Percentiles rank a stretch among this genome's conserved stretches.
Evolutionary conservation across 108 stramenopile species (phyloP).

Genomic region (Cyclotella choctawhatcheeana): DNA sequence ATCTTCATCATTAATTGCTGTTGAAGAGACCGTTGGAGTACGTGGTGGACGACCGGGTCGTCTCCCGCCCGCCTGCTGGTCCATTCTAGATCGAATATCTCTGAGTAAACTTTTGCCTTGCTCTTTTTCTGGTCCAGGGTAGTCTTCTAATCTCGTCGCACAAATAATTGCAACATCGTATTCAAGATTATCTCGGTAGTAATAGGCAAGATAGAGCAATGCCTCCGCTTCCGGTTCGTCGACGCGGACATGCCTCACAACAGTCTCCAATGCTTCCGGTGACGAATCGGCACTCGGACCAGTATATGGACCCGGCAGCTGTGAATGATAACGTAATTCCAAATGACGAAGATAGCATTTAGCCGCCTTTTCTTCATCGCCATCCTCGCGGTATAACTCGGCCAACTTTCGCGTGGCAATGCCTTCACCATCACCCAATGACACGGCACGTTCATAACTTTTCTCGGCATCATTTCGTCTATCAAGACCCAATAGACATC

Average conservation of each 20-base stretch:
- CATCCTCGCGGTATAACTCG: constrained; percentile 82
- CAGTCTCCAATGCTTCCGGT: constrained; percentile 57
- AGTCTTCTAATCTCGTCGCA: constrained; percentile 88
- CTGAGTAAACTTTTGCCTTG: constrained; percentile 91
- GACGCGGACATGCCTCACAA: constrained; percentile 72
- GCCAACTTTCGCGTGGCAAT: constrained; percentile 94
- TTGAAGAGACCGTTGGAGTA: constrained; percentile 28
- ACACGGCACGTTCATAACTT: constrained; percentile 89
- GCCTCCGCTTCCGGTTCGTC: constrained; percentile 92
- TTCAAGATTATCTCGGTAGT: constrained; percentile 80
- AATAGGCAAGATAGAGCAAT: constrained; percentile 84
- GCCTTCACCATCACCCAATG: constrained; percentile 90
- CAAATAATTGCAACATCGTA: constrained; percentile 80
- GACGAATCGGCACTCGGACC: constrained; percentile 34
- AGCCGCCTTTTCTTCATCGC: constrained; percentile 88
- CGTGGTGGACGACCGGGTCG: constrained; percentile 48
- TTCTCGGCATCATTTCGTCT: constrained; percentile 85
- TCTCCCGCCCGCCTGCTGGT: constrained; percentile 49
- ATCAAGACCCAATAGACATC: constrained; percentile 79
- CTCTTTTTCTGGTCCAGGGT: constrained; percentile 94
- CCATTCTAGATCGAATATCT: constrained; percentile 82
- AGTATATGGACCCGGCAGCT: constrained; percentile 30
- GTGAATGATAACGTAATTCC: constrained; percentile 73
- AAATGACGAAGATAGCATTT: constrained; percentile 91
- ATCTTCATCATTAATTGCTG: constrained; percentile 18